phyloP scores from a whole-genome alignment of 371 early-diverging fungal species.

The Mucor racemosus region DNA sequence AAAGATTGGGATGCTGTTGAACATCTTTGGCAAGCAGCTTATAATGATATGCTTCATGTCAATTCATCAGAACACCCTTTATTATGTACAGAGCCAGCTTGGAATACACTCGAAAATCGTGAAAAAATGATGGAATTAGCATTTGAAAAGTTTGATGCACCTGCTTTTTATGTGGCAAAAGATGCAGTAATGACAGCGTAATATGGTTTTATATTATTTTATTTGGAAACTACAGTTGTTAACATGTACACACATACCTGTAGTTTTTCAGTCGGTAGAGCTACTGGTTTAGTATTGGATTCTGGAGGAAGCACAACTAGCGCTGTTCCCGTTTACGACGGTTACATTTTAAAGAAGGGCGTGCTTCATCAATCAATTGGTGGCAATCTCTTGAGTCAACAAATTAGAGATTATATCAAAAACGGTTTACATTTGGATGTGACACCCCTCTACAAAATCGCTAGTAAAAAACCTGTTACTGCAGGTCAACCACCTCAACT shows the following conservation, averaged over 20 bases:
- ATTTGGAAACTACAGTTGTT: neutral
- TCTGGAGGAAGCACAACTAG: constrained; percentile 87
- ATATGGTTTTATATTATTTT: constrained; percentile 20
- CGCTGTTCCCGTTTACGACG: constrained; percentile 95
- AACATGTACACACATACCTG: neutral
- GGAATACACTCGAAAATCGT: constrained; percentile 81
- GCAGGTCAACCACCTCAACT: constrained; percentile 69
- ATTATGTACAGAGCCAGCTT: constrained; percentile 89
- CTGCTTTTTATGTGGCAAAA: constrained; percentile 92
- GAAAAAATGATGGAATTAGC: constrained; percentile 91
- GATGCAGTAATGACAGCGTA: constrained; percentile 93
- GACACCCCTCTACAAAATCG: constrained; percentile 87
- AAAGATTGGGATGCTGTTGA: constrained; percentile 94
- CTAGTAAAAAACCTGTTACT: constrained; percentile 74
- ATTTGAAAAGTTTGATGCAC: constrained; percentile 90
- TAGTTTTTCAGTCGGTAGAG: constrained; percentile 88
- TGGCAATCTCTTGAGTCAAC: constrained; percentile 83
- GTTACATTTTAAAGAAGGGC: constrained; percentile 92
- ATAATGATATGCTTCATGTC: constrained; percentile 68
- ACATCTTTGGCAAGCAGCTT: constrained; percentile 85
- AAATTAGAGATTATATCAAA: constrained; percentile 72
- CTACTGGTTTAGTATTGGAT: constrained; percentile 91
- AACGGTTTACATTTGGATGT: constrained; percentile 62
- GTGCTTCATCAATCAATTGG: constrained; percentile 79
- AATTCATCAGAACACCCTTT: constrained; percentile 86